Conservation (phyloP, 768 basidiomycete genomes). For the Lactarius sanguifluus region DNA sequence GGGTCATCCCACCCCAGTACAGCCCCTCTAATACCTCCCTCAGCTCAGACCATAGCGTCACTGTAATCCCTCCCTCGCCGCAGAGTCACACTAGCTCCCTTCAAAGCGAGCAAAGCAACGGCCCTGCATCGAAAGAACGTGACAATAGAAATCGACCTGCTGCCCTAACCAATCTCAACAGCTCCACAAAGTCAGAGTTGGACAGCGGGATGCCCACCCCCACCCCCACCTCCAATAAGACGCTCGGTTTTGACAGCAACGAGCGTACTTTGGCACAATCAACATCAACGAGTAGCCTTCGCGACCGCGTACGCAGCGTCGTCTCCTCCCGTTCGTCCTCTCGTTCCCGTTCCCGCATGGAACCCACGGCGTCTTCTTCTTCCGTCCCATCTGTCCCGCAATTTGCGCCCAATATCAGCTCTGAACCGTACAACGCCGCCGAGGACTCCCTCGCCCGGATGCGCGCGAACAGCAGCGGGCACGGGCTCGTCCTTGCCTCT, state of each 20-base stretch:
- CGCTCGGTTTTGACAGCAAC: neutral
- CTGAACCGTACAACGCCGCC: slow-evolving; percentile 4
- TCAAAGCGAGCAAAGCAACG: slow-evolving; percentile 25
- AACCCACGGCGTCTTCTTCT: neutral
- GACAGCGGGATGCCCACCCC: slow-evolving; percentile 26
- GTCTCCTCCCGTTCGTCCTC: slow-evolving; percentile 26
- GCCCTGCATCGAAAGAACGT: slow-evolving; percentile 24
- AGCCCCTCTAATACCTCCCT: slow-evolving; percentile 26
- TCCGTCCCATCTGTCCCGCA: neutral
- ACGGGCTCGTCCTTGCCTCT: slow-evolving; percentile 32
- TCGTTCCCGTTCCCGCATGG: slow-evolving; percentile 15
- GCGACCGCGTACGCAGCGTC: slow-evolving; percentile 25
- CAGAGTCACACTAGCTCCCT: slow-evolving; percentile 29
- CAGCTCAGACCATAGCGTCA: slow-evolving; percentile 35
- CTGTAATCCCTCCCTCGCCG: slow-evolving; percentile 39
- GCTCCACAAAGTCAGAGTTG: slow-evolving; percentile 4
- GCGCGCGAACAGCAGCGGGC: slow-evolving; percentile 1
- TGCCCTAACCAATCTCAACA: slow-evolving; percentile 21
- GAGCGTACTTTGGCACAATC: slow-evolving; percentile 22
- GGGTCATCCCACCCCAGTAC: neutral
- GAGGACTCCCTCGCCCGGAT: slow-evolving; percentile 20
- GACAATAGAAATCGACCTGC: slow-evolving; percentile 18
- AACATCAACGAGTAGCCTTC: slow-evolving; percentile 27
- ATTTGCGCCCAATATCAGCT: neutral
- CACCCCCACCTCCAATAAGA: slow-evolving; percentile 14